Conservation (phyloP, 2,329 filamentous ascomycete species). For the Aspergillus sclerotialis region DNA sequence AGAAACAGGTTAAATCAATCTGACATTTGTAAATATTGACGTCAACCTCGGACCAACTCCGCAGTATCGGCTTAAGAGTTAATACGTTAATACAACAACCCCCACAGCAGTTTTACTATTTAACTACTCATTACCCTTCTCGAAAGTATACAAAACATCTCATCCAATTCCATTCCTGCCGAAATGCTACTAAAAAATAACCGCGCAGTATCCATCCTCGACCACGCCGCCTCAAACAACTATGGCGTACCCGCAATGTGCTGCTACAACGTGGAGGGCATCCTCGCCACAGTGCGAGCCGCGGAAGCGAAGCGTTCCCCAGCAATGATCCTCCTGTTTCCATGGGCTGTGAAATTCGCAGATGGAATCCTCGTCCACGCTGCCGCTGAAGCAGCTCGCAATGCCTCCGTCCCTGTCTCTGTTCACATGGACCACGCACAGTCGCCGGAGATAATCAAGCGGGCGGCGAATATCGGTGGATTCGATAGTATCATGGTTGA, state of each 20-base stretch:
- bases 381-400: constrained; percentile 50
- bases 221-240: constrained; percentile 47
- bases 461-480: constrained; percentile 53
- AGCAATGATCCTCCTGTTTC: constrained; percentile 66
- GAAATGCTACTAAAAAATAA: no score
- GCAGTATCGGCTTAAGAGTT: neutral
- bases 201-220: constrained; percentile 50
- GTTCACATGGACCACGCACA: constrained; percentile 63
- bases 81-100: neutral
- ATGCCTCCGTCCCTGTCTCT: constrained; percentile 52
- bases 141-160: no score
- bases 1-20: neutral
- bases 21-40: neutral
- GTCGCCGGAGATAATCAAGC: constrained; percentile 54
- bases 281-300: constrained; percentile 61
- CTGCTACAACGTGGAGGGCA: constrained; percentile 64
- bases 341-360: constrained; percentile 65
- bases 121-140: neutral
- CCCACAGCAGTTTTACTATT: neutral
- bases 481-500: constrained; percentile 74
- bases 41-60: constrained; percentile 12
- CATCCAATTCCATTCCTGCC: neutral
- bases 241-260: constrained; percentile 58
- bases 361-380: constrained; percentile 49
- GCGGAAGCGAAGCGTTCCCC: constrained; percentile 62